Conservation (phyloP, 352 stramenopile species). For the Globisporangium acanthophoron region DNA sequence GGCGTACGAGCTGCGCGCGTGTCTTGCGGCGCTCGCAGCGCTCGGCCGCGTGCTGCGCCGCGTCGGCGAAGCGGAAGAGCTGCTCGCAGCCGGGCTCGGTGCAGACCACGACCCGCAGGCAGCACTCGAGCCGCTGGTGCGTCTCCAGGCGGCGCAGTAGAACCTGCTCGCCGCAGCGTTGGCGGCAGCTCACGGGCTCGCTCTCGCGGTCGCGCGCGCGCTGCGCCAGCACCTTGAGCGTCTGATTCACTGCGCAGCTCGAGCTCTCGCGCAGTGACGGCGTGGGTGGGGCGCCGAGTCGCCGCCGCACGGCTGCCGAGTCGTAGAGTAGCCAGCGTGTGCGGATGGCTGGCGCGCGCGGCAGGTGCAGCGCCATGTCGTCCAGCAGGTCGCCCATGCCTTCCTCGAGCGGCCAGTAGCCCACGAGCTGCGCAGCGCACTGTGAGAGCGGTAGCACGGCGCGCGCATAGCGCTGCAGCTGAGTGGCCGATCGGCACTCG, state of each 20-base stretch:
- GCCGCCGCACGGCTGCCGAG: conserved; percentile 30
- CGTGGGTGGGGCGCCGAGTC: conserved; percentile 49
- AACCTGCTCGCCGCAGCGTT: conserved; percentile 35
- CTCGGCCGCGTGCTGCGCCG: conserved; percentile 20
- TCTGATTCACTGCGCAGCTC: conserved; percentile 62
- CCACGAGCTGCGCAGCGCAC: conserved; percentile 26
- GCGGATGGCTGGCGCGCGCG: conserved; percentile 39
- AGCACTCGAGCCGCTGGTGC: conserved; percentile 45
- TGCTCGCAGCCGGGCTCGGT: conserved; percentile 35
- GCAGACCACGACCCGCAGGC: conserved; percentile 51
- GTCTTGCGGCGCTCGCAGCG: conserved; percentile 34
- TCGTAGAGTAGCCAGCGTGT: conserved; percentile 50
- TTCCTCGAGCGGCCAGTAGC: conserved; percentile 81
- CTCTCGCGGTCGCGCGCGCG: conserved; percentile 40
- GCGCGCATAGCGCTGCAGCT: conserved; percentile 26
- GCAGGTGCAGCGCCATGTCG: conserved; percentile 53
- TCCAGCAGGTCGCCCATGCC: conserved; percentile 62
- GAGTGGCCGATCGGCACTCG: conserved; percentile 26
- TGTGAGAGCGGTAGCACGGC: conserved; percentile 38
- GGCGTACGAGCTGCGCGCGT: conserved; percentile 33
- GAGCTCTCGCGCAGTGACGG: conserved; percentile 60
- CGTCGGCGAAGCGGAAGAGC: conserved; percentile 27
- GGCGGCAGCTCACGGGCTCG: conserved; percentile 32
- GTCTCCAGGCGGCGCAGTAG: conserved; percentile 33
- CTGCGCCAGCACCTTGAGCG: conserved; percentile 56